phyloP scores from a whole-genome alignment of 179 eudicot genomes.

The Spergularia azorica region DNA sequence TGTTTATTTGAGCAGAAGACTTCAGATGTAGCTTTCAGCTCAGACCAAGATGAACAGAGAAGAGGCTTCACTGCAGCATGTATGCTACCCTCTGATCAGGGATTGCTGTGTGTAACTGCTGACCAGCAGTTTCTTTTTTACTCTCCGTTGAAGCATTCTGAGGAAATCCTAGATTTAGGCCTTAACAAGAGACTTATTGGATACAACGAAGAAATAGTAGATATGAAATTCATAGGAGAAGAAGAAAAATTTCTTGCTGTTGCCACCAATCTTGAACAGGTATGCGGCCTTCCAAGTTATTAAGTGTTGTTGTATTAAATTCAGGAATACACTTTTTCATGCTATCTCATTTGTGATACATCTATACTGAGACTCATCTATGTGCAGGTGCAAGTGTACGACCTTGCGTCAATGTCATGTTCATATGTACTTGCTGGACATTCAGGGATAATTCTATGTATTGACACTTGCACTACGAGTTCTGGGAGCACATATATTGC shows the following conservation, averaged over 20 bases:
- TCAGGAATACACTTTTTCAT: background rate
- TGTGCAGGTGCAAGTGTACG: constrained; percentile 86
- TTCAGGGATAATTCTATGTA: constrained; percentile 75
- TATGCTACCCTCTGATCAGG: constrained; percentile 82
- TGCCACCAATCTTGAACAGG: constrained; percentile 95
- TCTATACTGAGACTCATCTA: constrained; percentile 6
- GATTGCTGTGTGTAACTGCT: constrained; percentile 79
- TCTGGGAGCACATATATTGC: constrained; percentile 74
- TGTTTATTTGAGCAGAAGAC: constrained; percentile 79
- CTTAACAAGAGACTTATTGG: constrained; percentile 77
- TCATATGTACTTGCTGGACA: constrained; percentile 94
- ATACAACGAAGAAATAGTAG: constrained; percentile 89
- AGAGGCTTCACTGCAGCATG: constrained; percentile 86
- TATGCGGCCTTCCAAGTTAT: constrained; percentile 27
- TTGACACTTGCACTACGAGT: constrained; percentile 71
- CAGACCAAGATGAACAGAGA: constrained; percentile 61
- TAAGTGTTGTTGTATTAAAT: background rate
- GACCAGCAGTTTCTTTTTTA: constrained; percentile 95
- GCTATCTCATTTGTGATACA: background rate
- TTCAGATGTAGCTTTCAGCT: constrained; percentile 75
- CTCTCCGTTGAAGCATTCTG: constrained; percentile 43
- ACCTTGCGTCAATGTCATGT: constrained; percentile 93
- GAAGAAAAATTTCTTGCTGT: constrained; percentile 93
- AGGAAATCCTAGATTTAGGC: constrained; percentile 50
- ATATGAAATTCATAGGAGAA: constrained; percentile 93